These are phyloP conservation scores for Sporothrix luriei DNA, from an alignment of 2,329 filamentous ascomycete genomes.

Conservation along the genomic window DNA sequence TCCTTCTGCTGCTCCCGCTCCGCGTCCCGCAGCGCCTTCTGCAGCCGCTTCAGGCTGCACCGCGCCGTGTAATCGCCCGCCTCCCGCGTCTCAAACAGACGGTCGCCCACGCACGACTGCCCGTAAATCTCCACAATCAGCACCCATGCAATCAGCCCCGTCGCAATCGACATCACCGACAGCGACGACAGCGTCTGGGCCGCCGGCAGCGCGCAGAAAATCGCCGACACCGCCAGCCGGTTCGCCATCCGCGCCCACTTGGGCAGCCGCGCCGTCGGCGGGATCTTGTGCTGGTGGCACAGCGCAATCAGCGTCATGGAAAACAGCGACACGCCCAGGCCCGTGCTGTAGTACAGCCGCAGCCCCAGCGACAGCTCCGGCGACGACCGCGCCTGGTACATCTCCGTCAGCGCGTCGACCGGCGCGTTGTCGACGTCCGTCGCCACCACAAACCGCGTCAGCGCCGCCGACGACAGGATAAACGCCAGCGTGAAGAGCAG, in stretches of 20 bases:
- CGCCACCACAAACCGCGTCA: constrained; percentile 61
- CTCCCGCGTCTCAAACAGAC: constrained; percentile 48
- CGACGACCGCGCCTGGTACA: constrained; percentile 54
- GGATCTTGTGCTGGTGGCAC: constrained; percentile 58
- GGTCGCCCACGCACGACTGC: constrained; percentile 50
- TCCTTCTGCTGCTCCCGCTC: constrained; percentile 16
- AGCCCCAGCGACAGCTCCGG: constrained; percentile 55
- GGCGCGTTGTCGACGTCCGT: constrained; percentile 56
- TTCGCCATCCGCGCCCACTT: constrained; percentile 56
- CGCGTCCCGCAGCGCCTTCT: constrained; percentile 39
- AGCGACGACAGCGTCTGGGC: constrained; percentile 52
- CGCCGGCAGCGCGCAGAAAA: constrained; percentile 59
- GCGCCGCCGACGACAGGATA: constrained; percentile 59
- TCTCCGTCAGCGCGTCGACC: constrained; percentile 52
- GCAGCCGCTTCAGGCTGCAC: constrained; percentile 47
- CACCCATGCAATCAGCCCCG: constrained; percentile 50
- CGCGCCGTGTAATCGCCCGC: constrained; percentile 48
- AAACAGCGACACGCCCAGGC: constrained; percentile 58
- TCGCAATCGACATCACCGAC: constrained; percentile 50
- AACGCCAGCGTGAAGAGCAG: constrained; percentile 66
- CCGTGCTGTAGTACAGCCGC: constrained; percentile 66
- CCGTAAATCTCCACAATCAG: constrained; percentile 55
- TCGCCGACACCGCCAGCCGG: constrained; percentile 52
- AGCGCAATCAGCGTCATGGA: constrained; percentile 59
- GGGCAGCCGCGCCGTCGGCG: constrained; percentile 52